Percentiles rank a stretch among this genome's conserved stretches.
phyloP scores from a whole-genome alignment of 2,329 filamentous ascomycete genomes.

The Niveomyces coronatus region DNA sequence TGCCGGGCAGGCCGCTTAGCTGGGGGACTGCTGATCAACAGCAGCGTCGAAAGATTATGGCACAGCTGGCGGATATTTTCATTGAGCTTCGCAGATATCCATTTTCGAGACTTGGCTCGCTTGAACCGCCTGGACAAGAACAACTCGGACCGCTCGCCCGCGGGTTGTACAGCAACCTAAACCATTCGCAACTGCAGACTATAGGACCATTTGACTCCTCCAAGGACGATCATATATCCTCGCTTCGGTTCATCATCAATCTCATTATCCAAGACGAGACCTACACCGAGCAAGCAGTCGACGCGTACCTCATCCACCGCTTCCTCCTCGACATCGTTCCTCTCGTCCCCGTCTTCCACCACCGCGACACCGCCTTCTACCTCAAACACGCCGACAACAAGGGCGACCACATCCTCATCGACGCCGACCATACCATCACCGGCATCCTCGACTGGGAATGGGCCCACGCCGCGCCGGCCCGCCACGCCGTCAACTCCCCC shows the following conservation, averaged over 20 bases:
- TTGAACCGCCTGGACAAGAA: slow-evolving; percentile 17
- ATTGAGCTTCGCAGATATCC: slow-evolving; percentile 27
- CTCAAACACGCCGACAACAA: slow-evolving; percentile 32
- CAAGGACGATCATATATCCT: slow-evolving; percentile 24
- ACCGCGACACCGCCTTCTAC: slow-evolving; percentile 25
- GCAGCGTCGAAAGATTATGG: slow-evolving; percentile 25
- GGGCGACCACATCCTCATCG: slow-evolving; percentile 1
- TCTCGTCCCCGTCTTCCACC: slow-evolving; percentile 13
- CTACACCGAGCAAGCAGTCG: slow-evolving; percentile 22
- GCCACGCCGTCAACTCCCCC: slow-evolving; percentile 3
- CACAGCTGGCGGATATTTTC: slow-evolving; percentile 27
- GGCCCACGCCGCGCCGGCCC: slow-evolving; percentile 1
- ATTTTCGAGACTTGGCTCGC: slow-evolving; percentile 26
- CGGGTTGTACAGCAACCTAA: slow-evolving; percentile 27
- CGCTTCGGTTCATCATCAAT: slow-evolving; percentile 25
- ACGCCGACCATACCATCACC: not conserved
- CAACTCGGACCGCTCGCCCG: slow-evolving; percentile 26
- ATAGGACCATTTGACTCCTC: slow-evolving; percentile 24
- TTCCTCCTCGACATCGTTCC: slow-evolving; percentile 30
- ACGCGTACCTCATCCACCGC: slow-evolving; percentile 30
- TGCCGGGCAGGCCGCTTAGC: slow-evolving; percentile 25
- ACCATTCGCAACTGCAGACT: slow-evolving; percentile 17
- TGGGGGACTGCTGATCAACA: slow-evolving; percentile 22
- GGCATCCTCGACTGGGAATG: slow-evolving; percentile 6
- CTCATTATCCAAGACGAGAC: slow-evolving; percentile 26